Percentiles rank a stretch among this genome's conserved stretches.
These are phyloP conservation scores for Penicillium pulvis DNA, from an alignment of 495 filamentous ascomycete genomes.

Conservation along the genomic window DNA sequence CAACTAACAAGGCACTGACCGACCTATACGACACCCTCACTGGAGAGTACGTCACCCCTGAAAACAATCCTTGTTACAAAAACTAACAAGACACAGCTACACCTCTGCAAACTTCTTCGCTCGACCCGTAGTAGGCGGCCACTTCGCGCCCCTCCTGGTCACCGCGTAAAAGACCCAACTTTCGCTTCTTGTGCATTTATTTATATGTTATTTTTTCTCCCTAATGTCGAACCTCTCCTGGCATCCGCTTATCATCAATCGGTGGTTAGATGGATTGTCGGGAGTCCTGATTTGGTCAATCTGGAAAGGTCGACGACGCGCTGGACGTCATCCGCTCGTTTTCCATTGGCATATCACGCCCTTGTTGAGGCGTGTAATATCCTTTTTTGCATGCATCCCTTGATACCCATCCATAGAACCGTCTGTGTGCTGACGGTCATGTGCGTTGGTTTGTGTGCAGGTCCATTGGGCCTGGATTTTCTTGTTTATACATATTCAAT, in stretches of 20 bases:
- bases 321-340: slow-evolving; percentile 7
- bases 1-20: slow-evolving; percentile 53
- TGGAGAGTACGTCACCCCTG: slow-evolving; percentile 42
- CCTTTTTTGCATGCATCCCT: slow-evolving; percentile 5
- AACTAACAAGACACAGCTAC: slow-evolving; percentile 29
- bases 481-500: slow-evolving; percentile 2
- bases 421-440: background rate
- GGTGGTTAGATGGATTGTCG: background rate
- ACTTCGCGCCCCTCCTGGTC: slow-evolving; percentile 52
- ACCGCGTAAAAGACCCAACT: slow-evolving; percentile 18
- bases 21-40: slow-evolving; percentile 55
- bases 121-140: slow-evolving; percentile 57
- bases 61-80: background rate
- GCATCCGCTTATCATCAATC: background rate
- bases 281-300: slow-evolving; percentile 1
- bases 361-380: slow-evolving; percentile 1
- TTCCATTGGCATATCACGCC: background rate
- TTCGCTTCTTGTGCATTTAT: slow-evolving; percentile 29
- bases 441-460: background rate
- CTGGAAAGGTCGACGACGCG: slow-evolving; percentile 1
- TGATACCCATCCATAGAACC: slow-evolving; percentile 19
- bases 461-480: background rate
- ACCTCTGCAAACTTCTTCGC: slow-evolving; percentile 46
- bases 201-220: slow-evolving; percentile 14
- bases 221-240: background rate